Base-by-base conservation (phyloP, 176 grass and related monocot species). In the Sorghum bicolor region DNA sequence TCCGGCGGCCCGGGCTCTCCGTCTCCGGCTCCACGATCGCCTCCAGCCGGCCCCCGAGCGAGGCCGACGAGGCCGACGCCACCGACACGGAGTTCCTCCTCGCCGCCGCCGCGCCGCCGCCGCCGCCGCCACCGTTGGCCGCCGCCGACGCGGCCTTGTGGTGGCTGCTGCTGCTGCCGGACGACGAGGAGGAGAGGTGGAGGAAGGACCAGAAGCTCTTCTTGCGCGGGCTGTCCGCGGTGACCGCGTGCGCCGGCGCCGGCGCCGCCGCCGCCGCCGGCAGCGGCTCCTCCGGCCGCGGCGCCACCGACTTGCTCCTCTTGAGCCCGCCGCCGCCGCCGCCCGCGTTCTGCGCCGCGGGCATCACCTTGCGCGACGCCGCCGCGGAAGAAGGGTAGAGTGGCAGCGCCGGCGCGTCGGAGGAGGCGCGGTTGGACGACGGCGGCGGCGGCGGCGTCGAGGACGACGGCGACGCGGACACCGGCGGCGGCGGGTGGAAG, bases 131-230 rank as follows among this genome's bases (percentile, higher is more conserved):
- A 6, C 58, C 37, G 26, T 36, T 5, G 48, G 31, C 5, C 61
- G 68, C n/a, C 6, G 36, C 60, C 5, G 87, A 30, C 38, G 78
- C 65, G 37, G 22, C 34, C 48, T 78, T 68, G 82, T 93, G 82
- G 87, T 93, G 86, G 86, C 6, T 5, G 47, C 44, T 47, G 44
- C 44, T 47, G 44, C 64, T 0, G 65, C 81, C 1, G 43, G 68
- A 74, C 39, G 86, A 82, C 48, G 92, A 44, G 12, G 41, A 92
- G 45, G 86, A 88, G 0, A 90, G 84, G 88, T 96, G 92, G 77
- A 99, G 88, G 87, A 99, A 96, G 19, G 97, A 99, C 97, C 97
- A 99, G 28, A 99, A 99, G 86, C 97, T 94, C 91, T 99, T 99
- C 89, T 99, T 99, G 31, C 91, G 74, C 12, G 97, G 91, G 78